phyloP scores from a whole-genome alignment of 306 rosid species.

The Cucurbita pepo region DNA sequence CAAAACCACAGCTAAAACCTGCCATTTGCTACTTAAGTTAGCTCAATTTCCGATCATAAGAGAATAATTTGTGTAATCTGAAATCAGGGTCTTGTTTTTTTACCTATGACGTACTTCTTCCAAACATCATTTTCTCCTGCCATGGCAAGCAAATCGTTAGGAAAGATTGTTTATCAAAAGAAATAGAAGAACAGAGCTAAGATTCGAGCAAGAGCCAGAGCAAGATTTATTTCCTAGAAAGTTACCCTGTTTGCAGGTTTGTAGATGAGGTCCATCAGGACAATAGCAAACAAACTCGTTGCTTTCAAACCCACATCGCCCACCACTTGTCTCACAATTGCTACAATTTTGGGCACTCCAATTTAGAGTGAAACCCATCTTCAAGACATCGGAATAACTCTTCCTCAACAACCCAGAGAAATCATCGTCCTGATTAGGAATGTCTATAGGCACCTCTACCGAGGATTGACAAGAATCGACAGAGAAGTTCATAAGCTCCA shows the following conservation, averaged over 20 bases:
- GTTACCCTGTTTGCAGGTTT: conserved; percentile 39
- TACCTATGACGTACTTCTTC: conserved; percentile 24
- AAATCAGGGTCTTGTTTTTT: conserved; percentile 4
- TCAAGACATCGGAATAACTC: conserved; percentile 34
- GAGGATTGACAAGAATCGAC: conserved; percentile 25
- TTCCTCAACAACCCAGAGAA: conserved; percentile 13
- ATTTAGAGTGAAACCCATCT: conserved; percentile 49
- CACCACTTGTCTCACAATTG: conserved; percentile 38
- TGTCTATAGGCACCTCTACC: conserved; percentile 24
- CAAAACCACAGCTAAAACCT: conserved; percentile 13
- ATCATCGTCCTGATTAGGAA: conserved; percentile 4
- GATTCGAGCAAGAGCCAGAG: background rate
- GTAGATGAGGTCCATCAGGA: conserved; percentile 24
- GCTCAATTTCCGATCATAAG: background rate
- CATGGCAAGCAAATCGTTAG: background rate
- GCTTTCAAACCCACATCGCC: conserved; percentile 39
- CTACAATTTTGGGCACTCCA: conserved; percentile 43
- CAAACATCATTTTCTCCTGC: background rate
- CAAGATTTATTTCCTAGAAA: background rate
- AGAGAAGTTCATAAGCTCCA: conserved; percentile 19
- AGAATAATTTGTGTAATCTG: background rate
- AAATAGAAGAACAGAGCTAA: background rate
- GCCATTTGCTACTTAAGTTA: background rate
- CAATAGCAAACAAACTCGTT: conserved; percentile 35
- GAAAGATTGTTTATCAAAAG: background rate